phyloP scores from a whole-genome alignment of 345 rosid species.

The Eucalyptus sp. region DNA sequence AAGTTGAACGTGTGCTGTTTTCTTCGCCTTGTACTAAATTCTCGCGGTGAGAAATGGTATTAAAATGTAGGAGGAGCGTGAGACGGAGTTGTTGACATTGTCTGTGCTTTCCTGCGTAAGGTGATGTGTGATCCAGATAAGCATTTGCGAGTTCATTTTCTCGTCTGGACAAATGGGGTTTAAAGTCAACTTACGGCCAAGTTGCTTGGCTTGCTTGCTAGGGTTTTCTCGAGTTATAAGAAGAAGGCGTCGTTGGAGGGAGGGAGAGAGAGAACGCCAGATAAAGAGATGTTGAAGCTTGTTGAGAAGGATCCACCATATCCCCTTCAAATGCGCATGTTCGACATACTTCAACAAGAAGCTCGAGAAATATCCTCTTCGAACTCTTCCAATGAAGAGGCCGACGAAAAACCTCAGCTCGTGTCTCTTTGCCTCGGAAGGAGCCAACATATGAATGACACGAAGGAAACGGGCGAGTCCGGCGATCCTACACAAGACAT shows the following conservation, averaged over 20 bases:
- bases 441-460: conserved; percentile 19
- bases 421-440: conserved; percentile 81
- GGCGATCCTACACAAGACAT: conserved; percentile 21
- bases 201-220: not conserved
- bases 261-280: conserved; percentile 49
- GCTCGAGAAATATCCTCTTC: conserved; percentile 1
- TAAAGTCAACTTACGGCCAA: not conserved
- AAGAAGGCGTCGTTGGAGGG: conserved; percentile 10
- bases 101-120: not conserved
- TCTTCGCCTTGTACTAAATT: not conserved
- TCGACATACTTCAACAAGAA: conserved; percentile 39
- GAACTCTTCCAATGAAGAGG: not conserved
- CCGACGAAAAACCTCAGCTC: conserved; percentile 27
- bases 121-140: not conserved
- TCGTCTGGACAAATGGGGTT: not conserved
- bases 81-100: not conserved
- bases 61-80: not conserved
- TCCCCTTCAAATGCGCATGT: conserved; percentile 46
- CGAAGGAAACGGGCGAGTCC: conserved; percentile 2
- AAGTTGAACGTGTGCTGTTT: not conserved
- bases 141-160: not conserved
- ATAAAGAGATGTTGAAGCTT: conserved; percentile 37
- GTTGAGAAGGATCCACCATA: conserved; percentile 52
- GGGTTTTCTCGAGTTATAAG: not conserved
- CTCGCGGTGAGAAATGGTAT: not conserved